Evolutionary conservation across 2,329 filamentous ascomycete genomes (phyloP), one percentile per base, ranked within the genome.

Genomic region (Cladosporium sphaerospermum): DNA sequence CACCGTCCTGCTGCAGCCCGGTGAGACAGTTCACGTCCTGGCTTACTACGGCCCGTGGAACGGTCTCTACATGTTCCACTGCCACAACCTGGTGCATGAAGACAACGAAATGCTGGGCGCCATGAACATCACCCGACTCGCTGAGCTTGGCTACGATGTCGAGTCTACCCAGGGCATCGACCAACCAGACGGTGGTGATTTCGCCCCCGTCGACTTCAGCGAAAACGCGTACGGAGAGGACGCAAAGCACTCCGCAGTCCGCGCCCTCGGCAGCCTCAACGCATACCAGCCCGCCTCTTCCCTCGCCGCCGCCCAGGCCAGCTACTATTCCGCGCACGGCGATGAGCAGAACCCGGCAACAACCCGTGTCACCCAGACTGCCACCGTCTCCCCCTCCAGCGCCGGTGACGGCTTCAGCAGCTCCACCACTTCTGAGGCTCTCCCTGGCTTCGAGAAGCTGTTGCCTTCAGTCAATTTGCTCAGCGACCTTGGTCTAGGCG

Each of bases 1-100:
- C 58, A 76, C 81, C 1, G 78, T 82, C 2, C 78, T 78, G 71
- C 69, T 83, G 1, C 76, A 73, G 9, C 66, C 65, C 0, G 73
- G 73, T 14, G 79, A 83, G 66, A 73, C 67, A 1, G 75, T 78
- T 10, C 68, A 71, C 5, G 77, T 80, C 0, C 70, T 78, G 39
- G 78, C 77, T 1, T 69, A 74, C 59, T 80, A 76, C 59, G 72
- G 73, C 3, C 78, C 78, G 0, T 79, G 74, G 73, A 73, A 77
- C 50, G 80, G 80, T 8, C 66, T 76, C 6, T 77, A 75, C 57
- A 65, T 65, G 63, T 65, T 75, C 57, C 73, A 71, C 45, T 71
- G 70, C 60, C 72, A 75, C 61, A 74, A 75, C 48, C 61, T 75
- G n/a, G 61, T 74, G 40, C 72, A 75, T 56, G 72, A 75, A 61